Conservation (phyloP, 2,329 filamentous ascomycete species). For the Bipolaris victoriae region DNA sequence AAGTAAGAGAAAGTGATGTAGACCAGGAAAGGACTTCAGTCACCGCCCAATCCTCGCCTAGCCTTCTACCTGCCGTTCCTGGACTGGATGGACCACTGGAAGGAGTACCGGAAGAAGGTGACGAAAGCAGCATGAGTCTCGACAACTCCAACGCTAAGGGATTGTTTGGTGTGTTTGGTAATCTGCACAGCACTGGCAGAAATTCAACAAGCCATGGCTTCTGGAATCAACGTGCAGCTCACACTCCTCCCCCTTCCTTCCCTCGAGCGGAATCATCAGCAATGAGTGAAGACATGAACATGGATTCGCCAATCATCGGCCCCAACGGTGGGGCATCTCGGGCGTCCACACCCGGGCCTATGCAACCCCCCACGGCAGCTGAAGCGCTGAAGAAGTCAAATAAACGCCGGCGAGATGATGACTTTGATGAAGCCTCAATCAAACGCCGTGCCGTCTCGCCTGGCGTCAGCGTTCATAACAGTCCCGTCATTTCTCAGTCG, state of each 20-base stretch:
- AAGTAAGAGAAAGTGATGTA: slow-evolving; percentile 88
- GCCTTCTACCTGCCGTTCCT: slow-evolving; percentile 62
- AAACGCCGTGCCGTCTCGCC: slow-evolving; percentile 92
- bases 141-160: slow-evolving; percentile 50
- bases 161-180: slow-evolving; percentile 71
- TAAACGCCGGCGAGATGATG: slow-evolving; percentile 88
- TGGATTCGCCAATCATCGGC: slow-evolving; percentile 67
- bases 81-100: slow-evolving; percentile 66
- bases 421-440: slow-evolving; percentile 85
- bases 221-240: slow-evolving; percentile 73
- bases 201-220: slow-evolving; percentile 75
- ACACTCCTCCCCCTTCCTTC: slow-evolving; percentile 63
- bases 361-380: slow-evolving; percentile 48
- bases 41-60: slow-evolving; percentile 73
- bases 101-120: slow-evolving; percentile 69
- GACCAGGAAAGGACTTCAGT: slow-evolving; percentile 59
- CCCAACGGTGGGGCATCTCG: slow-evolving; percentile 39
- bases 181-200: slow-evolving; percentile 73
- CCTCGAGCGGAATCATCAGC: slow-evolving; percentile 60
- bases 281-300: slow-evolving; percentile 71
- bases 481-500: slow-evolving; percentile 80
- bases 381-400: slow-evolving; percentile 52
- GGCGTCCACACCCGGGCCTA: slow-evolving; percentile 47
- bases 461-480: slow-evolving; percentile 88
- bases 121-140: slow-evolving; percentile 63